A percentile compares a stretch with the other conserved stretches of the same genome.
Conservation (phyloP, 2,329 filamentous ascomycete genomes). For the Elsinoe fawcettii region DNA sequence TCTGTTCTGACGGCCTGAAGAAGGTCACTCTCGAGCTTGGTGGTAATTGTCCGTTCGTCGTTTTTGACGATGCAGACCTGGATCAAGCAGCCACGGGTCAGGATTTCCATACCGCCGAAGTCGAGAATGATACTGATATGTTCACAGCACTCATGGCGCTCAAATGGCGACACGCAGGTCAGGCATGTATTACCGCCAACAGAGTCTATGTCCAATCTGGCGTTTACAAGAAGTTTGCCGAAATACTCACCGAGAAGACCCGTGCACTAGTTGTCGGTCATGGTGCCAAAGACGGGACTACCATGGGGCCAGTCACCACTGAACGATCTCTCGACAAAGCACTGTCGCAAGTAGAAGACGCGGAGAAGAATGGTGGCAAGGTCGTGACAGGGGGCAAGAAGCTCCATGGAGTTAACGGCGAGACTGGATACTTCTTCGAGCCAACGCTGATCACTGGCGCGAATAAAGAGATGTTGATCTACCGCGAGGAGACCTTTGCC, state of each 20-base stretch:
- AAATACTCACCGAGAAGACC: constrained; percentile 47
- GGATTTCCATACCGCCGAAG: neutral
- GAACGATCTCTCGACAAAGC: constrained; percentile 50
- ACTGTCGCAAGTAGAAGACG: constrained; percentile 55
- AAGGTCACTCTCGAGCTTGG: constrained; percentile 58
- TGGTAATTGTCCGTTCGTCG: constrained; percentile 57
- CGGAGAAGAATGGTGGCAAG: constrained; percentile 53
- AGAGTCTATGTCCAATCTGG: constrained; percentile 56
- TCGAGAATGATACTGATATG: neutral
- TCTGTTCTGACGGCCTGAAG: constrained; percentile 54
- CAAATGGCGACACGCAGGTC: constrained; percentile 54
- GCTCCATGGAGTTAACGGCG: constrained; percentile 32
- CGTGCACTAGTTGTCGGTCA: constrained; percentile 53
- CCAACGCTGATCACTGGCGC: constrained; percentile 57
- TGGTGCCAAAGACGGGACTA: constrained; percentile 49
- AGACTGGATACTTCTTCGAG: constrained; percentile 60
- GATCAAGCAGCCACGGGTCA: constrained; percentile 47
- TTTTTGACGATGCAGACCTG: constrained; percentile 58
- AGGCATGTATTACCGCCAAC: constrained; percentile 59
- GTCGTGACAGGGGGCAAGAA: constrained; percentile 54
- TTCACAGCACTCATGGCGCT: constrained; percentile 38
- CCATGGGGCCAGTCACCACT: constrained; percentile 55
- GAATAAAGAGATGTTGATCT: constrained; percentile 49
- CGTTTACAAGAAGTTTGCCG: constrained; percentile 55
- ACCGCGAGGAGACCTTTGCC: constrained; percentile 57